These are phyloP conservation scores for Furcasterigmium furcatum DNA, from an alignment of 2,329 filamentous ascomycete species.

Conservation along the genomic window DNA sequence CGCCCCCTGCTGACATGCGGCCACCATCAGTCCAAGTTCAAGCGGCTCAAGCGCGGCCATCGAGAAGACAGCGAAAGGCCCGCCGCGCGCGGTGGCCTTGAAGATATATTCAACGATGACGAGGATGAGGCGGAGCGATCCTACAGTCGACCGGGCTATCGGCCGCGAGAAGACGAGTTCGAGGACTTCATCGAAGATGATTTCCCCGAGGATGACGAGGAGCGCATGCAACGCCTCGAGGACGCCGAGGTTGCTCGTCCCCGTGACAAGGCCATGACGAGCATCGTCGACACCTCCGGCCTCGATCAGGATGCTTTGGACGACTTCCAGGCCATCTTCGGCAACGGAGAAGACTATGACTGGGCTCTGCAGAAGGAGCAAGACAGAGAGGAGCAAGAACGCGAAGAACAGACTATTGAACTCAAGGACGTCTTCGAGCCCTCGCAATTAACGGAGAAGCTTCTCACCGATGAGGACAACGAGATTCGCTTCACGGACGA, in stretches of 20 bases:
- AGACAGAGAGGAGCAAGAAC: constrained; percentile 73
- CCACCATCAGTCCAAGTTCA: constrained; percentile 74
- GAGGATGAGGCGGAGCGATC: constrained; percentile 61
- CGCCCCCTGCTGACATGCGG: constrained; percentile 14
- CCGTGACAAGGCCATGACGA: constrained; percentile 64
- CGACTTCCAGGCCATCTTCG: constrained; percentile 88
- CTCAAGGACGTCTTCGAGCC: constrained; percentile 98
- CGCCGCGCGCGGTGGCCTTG: constrained; percentile 67
- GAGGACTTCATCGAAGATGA: constrained; percentile 98
- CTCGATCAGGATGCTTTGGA: constrained; percentile 91
- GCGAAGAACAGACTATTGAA: constrained; percentile 81
- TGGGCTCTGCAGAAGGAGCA: constrained; percentile 91
- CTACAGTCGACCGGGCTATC: constrained; percentile 50
- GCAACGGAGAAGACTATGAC: constrained; percentile 91
- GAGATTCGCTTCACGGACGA: constrained; percentile 83
- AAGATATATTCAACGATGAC: constrained; percentile 94
- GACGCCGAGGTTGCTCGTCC: constrained; percentile 87
- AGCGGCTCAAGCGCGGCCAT: constrained; percentile 91
- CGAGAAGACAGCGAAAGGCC: constrained; percentile 67
- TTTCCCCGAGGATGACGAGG: constrained; percentile 82
- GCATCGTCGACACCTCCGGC: constrained; percentile 74
- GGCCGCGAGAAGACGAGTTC: constrained; percentile 72
- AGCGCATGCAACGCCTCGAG: constrained; percentile 71
- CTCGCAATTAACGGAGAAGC: constrained; percentile 87
- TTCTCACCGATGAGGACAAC: constrained; percentile 95